These are phyloP conservation scores for Aspergillus sp. DNA, from an alignment of 2,329 filamentous ascomycete genomes.

Conservation along the genomic window DNA sequence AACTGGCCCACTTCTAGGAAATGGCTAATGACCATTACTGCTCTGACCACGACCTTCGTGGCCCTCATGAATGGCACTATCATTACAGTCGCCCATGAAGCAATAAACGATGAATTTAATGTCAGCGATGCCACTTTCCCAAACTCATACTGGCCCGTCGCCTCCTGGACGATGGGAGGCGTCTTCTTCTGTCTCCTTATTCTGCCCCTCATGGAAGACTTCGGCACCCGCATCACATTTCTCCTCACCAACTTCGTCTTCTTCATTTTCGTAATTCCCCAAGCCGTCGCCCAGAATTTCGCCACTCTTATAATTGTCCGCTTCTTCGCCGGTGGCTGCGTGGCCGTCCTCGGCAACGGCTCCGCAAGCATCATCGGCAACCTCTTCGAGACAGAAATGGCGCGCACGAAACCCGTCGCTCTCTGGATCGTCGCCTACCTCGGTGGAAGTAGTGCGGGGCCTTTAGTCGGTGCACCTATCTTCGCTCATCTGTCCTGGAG, in stretches of 20 bases:
- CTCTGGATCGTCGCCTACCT: slow-evolving; percentile 47
- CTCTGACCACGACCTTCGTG: slow-evolving; percentile 22
- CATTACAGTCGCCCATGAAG: slow-evolving; percentile 21
- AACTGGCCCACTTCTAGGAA: slow-evolving; percentile 21
- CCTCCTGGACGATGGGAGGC: slow-evolving; percentile 23
- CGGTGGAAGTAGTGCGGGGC: slow-evolving; percentile 47
- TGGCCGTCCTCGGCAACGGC: slow-evolving; percentile 43
- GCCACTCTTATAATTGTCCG: slow-evolving; percentile 48
- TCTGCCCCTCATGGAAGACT: slow-evolving; percentile 24
- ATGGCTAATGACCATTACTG: slow-evolving; percentile 21
- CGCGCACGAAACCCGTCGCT: slow-evolving; percentile 41
- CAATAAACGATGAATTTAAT: slow-evolving; percentile 17
- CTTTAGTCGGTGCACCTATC: slow-evolving; percentile 46
- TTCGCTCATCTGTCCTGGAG: slow-evolving; percentile 22
- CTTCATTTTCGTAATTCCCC: slow-evolving; percentile 46
- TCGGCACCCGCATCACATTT: slow-evolving; percentile 39
- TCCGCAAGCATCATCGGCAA: slow-evolving; percentile 35
- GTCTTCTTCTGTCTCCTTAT: slow-evolving; percentile 22
- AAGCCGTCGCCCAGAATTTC: slow-evolving; percentile 48
- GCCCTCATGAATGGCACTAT: slow-evolving; percentile 25
- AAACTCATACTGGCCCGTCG: slow-evolving; percentile 24
- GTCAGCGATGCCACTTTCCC: slow-evolving; percentile 19
- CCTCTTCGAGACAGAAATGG: slow-evolving; percentile 34
- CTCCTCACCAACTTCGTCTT: slow-evolving; percentile 41
- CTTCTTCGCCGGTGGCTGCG: slow-evolving; percentile 48